Percentiles rank a stretch among this genome's conserved stretches.
phyloP scores from a whole-genome alignment of 108 stramenopile genomes.

The Nitzschia sp. region DNA sequence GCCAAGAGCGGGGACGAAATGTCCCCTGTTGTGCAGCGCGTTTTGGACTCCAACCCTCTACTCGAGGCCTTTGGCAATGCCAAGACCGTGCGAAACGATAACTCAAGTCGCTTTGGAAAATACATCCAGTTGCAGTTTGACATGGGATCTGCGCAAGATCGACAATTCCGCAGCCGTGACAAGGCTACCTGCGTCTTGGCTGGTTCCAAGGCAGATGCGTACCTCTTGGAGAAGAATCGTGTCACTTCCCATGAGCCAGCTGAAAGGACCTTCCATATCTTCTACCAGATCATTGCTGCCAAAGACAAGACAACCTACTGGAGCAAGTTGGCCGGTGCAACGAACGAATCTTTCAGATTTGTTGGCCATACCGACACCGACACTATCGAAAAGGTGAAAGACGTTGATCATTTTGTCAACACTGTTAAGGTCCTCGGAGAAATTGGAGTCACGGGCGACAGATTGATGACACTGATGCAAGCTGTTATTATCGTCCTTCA shows the following conservation, averaged over 20 bases:
- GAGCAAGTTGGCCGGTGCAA: slow-evolving; percentile 66
- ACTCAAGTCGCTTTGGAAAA: slow-evolving; percentile 86
- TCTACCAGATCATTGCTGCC: slow-evolving; percentile 94
- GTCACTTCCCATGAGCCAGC: slow-evolving; percentile 86
- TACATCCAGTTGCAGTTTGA: slow-evolving; percentile 86
- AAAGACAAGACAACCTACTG: slow-evolving; percentile 66
- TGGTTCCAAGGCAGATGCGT: slow-evolving; percentile 79
- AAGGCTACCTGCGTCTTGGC: slow-evolving; percentile 69
- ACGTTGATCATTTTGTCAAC: slow-evolving; percentile 69
- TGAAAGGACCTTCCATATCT: slow-evolving; percentile 98
- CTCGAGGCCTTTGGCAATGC: slow-evolving; percentile 93
- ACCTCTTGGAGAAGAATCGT: slow-evolving; percentile 97
- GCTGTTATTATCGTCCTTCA: slow-evolving; percentile 82
- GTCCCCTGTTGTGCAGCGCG: slow-evolving; percentile 50
- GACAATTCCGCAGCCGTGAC: slow-evolving; percentile 47
- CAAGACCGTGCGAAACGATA: slow-evolving; percentile 84
- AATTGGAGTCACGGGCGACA: slow-evolving; percentile 70
- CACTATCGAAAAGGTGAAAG: slow-evolving; percentile 75
- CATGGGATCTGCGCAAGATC: slow-evolving; percentile 40
- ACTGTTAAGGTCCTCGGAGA: slow-evolving; percentile 65
- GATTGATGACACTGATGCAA: slow-evolving; percentile 65
- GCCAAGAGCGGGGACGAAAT: slow-evolving; percentile 21
- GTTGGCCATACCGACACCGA: slow-evolving; percentile 47
- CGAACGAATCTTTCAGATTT: slow-evolving; percentile 65
- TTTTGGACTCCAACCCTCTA: slow-evolving; percentile 87